phyloP scores from a whole-genome alignment of 148 eudicot species.

The Spergularia marina region DNA sequence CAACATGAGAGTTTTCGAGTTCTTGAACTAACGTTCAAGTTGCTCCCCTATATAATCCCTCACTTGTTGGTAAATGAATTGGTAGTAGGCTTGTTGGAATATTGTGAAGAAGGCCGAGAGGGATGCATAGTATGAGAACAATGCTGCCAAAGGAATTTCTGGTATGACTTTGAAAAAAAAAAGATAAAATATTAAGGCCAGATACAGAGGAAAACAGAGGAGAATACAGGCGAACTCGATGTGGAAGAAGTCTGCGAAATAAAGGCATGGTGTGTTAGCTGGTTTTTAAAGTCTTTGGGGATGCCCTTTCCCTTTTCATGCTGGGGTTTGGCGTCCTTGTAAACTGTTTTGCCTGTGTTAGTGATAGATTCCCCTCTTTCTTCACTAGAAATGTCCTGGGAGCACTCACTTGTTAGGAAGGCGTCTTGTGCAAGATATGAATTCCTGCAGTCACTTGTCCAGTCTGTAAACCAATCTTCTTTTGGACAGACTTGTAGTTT shows the following conservation, averaged over 20 bases:
- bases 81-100: slow-evolving; percentile 23
- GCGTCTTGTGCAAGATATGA: too few relatives aligned
- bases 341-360: background rate
- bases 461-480: background rate
- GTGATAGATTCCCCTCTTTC: background rate
- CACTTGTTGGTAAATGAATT: slow-evolving; percentile 10
- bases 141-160: background rate
- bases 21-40: slow-evolving; percentile 16
- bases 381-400: background rate
- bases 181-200: background rate
- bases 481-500: background rate
- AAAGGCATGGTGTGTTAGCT: background rate
- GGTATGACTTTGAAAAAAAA: background rate
- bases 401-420: background rate
- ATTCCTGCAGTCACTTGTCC: too few relatives aligned
- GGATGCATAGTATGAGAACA: slow-evolving; percentile 22
- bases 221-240: too few relatives aligned
- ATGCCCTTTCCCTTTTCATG: background rate
- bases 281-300: background rate
- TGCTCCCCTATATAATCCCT: slow-evolving; percentile 1
- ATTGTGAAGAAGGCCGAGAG: slow-evolving; percentile 20
- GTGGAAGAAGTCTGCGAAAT: too few relatives aligned
- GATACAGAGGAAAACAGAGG: background rate
- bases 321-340: background rate
- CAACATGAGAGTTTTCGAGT: background rate